A percentile compares a stretch with the other conserved stretches of the same genome.
Evolutionary conservation across 208 protist species (phyloP).

Genomic region (Tetramitus jugosus): DNA sequence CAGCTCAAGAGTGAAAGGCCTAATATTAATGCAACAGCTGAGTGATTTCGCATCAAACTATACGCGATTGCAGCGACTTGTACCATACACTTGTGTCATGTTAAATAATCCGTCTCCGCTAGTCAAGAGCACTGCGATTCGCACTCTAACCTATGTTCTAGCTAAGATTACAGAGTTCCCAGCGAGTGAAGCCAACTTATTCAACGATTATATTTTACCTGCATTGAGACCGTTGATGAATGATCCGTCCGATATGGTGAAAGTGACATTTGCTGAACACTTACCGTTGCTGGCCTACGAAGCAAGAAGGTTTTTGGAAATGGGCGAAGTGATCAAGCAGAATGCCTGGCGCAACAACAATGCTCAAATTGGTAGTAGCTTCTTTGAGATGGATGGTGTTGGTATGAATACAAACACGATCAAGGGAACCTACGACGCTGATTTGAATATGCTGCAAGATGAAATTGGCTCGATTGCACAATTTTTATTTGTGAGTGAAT

Average conservation of each 20-base stretch:
- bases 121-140: slow-evolving; percentile 9
- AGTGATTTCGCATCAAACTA: not conserved
- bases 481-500: not conserved
- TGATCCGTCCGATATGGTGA: slow-evolving; percentile 12
- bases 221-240: slow-evolving; percentile 39
- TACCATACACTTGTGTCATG: slow-evolving; percentile 28
- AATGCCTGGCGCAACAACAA: not conserved
- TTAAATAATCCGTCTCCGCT: slow-evolving; percentile 9
- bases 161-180: slow-evolving; percentile 39
- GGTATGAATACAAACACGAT: not conserved
- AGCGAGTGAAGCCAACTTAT: slow-evolving; percentile 43
- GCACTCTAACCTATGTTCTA: slow-evolving; percentile 34
- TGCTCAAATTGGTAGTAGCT: not conserved
- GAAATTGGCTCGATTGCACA: not conserved
- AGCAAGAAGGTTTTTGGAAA: slow-evolving; percentile 21
- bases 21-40: not conserved
- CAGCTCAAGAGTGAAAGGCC: not conserved
- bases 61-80: slow-evolving; percentile 21
- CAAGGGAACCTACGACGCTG: not conserved
- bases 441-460: not conserved
- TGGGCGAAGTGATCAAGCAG: slow-evolving; percentile 7
- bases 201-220: slow-evolving; percentile 54
- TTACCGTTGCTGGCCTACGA: slow-evolving; percentile 3
- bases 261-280: slow-evolving; percentile 17
- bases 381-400: not conserved